Evolutionary conservation across 2,329 filamentous ascomycete species (phyloP).

Genomic region (Aspergillus aculeatinus): DNA sequence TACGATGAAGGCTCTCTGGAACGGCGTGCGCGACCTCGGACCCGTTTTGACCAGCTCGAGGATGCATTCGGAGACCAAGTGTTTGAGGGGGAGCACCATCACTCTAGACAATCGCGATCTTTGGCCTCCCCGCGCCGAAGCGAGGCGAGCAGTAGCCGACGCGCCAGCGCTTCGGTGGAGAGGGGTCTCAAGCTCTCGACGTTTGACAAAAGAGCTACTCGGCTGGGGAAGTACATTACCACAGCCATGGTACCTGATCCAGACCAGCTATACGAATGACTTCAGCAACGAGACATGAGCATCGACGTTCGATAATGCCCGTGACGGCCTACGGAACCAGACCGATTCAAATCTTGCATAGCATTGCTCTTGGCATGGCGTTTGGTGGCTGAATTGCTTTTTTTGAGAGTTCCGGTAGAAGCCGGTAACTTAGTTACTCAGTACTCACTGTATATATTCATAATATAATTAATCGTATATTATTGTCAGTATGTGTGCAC

Average conservation of each 20-base stretch:
- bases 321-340: neutral
- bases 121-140: neutral
- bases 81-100: neutral
- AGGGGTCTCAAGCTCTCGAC: constrained; percentile 4
- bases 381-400: constrained; percentile 3
- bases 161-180: constrained; percentile 5
- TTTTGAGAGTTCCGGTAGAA: neutral
- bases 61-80: neutral
- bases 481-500: no score
- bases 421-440: neutral
- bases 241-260: constrained; percentile 38
- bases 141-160: constrained; percentile 6
- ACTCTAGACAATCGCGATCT: neutral
- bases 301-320: constrained; percentile 1
- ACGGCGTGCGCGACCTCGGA: neutral
- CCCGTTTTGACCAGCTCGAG: neutral
- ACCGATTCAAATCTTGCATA: neutral
- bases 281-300: neutral
- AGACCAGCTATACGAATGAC: constrained; percentile 39
- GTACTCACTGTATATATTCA: no score
- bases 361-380: neutral
- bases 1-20: neutral
- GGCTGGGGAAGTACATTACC: constrained; percentile 30
- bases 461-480: neutral
- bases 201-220: neutral